Percentiles rank a stretch among this genome's conserved stretches.
Conservation (phyloP, 306 rosid genomes). For the Abrus precatorius region DNA sequence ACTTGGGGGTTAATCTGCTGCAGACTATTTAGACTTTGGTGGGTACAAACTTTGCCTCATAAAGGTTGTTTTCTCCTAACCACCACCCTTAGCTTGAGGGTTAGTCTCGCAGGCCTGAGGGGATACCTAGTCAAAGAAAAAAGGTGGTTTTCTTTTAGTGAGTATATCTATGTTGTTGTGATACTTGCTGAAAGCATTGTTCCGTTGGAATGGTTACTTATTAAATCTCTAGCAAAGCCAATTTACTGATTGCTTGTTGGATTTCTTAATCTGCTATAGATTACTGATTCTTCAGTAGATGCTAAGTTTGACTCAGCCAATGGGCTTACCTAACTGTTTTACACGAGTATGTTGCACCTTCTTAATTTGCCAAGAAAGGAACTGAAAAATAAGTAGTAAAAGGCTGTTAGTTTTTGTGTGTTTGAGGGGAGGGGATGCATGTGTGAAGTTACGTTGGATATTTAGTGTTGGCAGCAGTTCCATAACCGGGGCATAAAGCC, state of each 20-base stretch:
- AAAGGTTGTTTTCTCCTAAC: neutral
- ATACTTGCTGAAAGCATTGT: neutral
- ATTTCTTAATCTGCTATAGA: conserved; percentile 5
- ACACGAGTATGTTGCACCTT: neutral
- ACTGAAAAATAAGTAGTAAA: too few species aligned
- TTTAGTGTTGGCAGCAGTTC: too few species aligned
- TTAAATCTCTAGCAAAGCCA: conserved; percentile 9
- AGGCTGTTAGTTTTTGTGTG: neutral
- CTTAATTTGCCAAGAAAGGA: neutral
- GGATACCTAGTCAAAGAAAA: neutral
- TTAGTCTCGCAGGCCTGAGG: neutral
- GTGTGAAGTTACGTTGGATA: too few species aligned
- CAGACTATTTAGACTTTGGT: neutral
- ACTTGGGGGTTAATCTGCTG: neutral
- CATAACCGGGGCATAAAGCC: neutral
- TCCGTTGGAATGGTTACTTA: neutral
- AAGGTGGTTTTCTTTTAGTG: too few species aligned
- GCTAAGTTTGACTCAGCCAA: neutral
- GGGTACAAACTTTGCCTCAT: neutral
- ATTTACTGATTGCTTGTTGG: neutral
- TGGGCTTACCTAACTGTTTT: neutral
- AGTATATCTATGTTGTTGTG: neutral
- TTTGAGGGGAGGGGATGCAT: neutral
- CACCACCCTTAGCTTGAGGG: neutral
- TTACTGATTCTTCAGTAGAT: neutral